Base-by-base conservation (phyloP, 169 alveolate species). In the Sarcocystis neurona region DNA sequence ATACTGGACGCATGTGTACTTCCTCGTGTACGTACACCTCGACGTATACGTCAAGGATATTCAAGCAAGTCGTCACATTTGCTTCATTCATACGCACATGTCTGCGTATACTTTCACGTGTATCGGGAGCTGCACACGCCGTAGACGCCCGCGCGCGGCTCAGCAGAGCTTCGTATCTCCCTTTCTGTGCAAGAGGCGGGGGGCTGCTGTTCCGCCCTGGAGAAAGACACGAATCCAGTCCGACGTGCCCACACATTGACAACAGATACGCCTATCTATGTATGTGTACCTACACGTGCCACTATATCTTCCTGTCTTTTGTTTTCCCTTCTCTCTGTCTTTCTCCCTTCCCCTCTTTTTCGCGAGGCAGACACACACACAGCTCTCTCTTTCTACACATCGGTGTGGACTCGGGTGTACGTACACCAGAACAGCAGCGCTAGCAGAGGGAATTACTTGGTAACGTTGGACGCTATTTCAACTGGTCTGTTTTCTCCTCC, bases 401-500 rank as follows among this genome's bases (percentile, higher is more conserved):
- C n/a, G n/a, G n/a, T n/a, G n/a, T n/a, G n/a, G n/a, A n/a, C n/a
- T n/a, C n/a, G n/a, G n/a, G n/a, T n/a, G n/a, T n/a, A n/a, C n/a
- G n/a, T n/a, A n/a, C n/a, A n/a, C n/a, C n/a, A n/a, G n/a, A n/a
- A n/a, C n/a, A n/a, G n/a, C n/a, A n/a, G n/a, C n/a, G n/a, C n/a
- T n/a, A n/a, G n/a, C n/a, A n/a, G n/a, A n/a, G n/a, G n/a, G n/a
- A n/a, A n/a, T n/a, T n/a, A n/a, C n/a, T n/a, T n/a, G n/a, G n/a
- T n/a, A n/a, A n/a, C n/a, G n/a, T n/a, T n/a, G n/a, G 75, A 41
- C 44, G 75, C 75, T 12, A 63, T n/a, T 63, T 63, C 75, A 4
- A 63, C 75, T 1, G 75, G 75, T n/a, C 32, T 63, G 43, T 63
- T 63, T n/a, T 63, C 75, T n/a, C 75, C 75, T n/a, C n/a, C n/a